Evolutionary conservation across 768 basidiomycete genomes (phyloP), one percentile per base, ranked within the genome.

Genomic region (Tephrocybe sp.): DNA sequence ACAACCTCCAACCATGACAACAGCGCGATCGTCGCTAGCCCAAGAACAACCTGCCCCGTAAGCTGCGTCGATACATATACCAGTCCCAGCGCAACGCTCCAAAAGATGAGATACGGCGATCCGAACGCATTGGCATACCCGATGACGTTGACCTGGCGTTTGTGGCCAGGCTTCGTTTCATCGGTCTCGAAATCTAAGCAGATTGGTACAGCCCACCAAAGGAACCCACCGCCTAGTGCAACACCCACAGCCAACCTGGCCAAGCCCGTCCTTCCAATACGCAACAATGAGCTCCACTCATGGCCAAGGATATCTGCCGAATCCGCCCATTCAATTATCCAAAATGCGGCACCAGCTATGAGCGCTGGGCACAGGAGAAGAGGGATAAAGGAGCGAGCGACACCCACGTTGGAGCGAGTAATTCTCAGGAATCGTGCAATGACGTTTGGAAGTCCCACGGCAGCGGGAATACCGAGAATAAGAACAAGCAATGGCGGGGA

Each of bases 111-210:
- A 66, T 93, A 97, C 1, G 91, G 83, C 14, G 93, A 85, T 14
- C 93, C 96, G 60, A 85, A 95, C 0, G 90, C 85, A 64, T 98
- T 97, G 0, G 91, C 90, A 61, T 86, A 96, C 0, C 95, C 95
- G 1, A 93, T 68, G 1, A 98, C 79, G 17, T 73, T 76, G 36
- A 83, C 75, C 41, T 82, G 76, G 14, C 64, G 70, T 58, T 56
- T 73, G 53, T 58, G 57, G 51, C 62, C 67, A 54, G 44, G 43
- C 20, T 53, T 8, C 12, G 62, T 46, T 38, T 66, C 58, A 45
- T 65, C 65, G 15, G 70, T 73, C 53, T 66, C 60, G 36, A 97
- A 72, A 49, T 86, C 76, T 33, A 98, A 71, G 65, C 92, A 93
- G 3, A 92, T 69, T 0, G 93, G 90, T 2, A 83, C 72, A 15